Evolutionary conservation across 2,329 filamentous ascomycete species (phyloP), one percentile per base, ranked within the genome.

Genomic region (Bimuria novae-zelandiae): DNA sequence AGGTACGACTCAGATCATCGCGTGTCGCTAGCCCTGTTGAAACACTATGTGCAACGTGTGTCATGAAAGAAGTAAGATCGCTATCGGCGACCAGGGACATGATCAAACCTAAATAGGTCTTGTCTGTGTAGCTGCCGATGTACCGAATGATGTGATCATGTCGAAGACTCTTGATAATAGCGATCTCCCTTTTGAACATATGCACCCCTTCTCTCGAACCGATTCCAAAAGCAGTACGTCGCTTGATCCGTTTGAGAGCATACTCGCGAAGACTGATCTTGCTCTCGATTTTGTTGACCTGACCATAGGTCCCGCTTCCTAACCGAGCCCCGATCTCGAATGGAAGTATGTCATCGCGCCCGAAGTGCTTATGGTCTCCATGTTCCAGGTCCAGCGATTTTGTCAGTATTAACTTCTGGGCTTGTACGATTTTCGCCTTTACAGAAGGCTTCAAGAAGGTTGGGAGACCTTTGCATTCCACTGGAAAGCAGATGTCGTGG

Each of bases 71-170:
- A 0, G 45, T 39, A 11, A 65, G 55, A 23, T 63, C 51, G 2
- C 21, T 55, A 2, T 65, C 56, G 1, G 61, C 61, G 12, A 63
- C 47, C 6, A 56, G 56, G 14, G 49, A 49, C 63, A 72, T 72
- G 32, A 74, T 52, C 2, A 74, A 27, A 4, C 68, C 67, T 22
- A 71, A 55, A 39, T 59, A 61, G 1, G 50, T 49, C 4, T 44
- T 47, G 42, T 72, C 67, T 6, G 67, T 70, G 42, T 68, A 72
- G 42, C 61, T 67, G 12, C 68, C 65, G 25, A 72, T 54, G 22
- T 65, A 64, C 30, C 59, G 39, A 14, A 70, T 62, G 3, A 70
- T 53, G 33, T 73, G 69, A 3, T 33, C 44, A 45, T 74, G 70
- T 2, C 48, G 39, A 1, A 73, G 35, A 7, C 48, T 45, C 32